These are phyloP conservation scores for Colletotrichum liaoningense DNA, from an alignment of 2,329 filamentous ascomycete genomes.

Conservation along the genomic window DNA sequence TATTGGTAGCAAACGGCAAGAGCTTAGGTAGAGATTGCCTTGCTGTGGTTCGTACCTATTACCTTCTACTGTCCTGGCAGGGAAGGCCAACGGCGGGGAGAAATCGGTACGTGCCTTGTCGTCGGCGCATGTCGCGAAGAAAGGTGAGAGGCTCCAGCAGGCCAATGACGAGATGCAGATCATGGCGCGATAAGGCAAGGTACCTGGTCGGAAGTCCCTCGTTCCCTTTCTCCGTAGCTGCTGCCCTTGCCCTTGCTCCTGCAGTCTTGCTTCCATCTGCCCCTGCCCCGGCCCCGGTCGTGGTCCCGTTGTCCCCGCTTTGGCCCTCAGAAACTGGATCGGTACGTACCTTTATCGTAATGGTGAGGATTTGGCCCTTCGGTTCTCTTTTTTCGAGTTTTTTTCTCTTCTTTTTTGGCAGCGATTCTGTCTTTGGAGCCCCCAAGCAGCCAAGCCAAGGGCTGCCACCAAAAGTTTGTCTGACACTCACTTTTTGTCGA, in stretches of 20 bases:
- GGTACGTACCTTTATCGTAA: background rate
- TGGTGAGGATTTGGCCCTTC: background rate
- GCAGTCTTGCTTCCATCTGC: too few species aligned
- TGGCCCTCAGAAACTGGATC: background rate
- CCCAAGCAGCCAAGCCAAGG: background rate
- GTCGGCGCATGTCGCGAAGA: constrained; percentile 22
- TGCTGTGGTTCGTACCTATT: background rate
- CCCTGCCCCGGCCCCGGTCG: background rate
- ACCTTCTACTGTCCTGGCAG: background rate
- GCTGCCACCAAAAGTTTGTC: background rate
- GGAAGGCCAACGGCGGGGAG: background rate
- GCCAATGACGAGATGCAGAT: constrained; percentile 33
- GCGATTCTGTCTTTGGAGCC: too few species aligned
- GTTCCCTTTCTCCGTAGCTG: constrained; percentile 8
- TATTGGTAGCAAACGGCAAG: background rate
- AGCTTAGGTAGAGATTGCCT: too few species aligned
- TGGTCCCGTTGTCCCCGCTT: constrained; percentile 2
- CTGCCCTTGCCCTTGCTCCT: constrained; percentile 8
- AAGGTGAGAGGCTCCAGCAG: constrained; percentile 29
- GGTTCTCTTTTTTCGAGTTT: background rate
- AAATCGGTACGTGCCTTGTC: constrained; percentile 7
- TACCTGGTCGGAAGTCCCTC: constrained; percentile 29
- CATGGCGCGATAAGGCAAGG: constrained; percentile 34
- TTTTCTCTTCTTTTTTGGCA: too few species aligned
- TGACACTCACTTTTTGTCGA: background rate